These are phyloP conservation scores for Fraxinus cuspidata DNA, from an alignment of 257 asterid species.

Conservation along the genomic window DNA sequence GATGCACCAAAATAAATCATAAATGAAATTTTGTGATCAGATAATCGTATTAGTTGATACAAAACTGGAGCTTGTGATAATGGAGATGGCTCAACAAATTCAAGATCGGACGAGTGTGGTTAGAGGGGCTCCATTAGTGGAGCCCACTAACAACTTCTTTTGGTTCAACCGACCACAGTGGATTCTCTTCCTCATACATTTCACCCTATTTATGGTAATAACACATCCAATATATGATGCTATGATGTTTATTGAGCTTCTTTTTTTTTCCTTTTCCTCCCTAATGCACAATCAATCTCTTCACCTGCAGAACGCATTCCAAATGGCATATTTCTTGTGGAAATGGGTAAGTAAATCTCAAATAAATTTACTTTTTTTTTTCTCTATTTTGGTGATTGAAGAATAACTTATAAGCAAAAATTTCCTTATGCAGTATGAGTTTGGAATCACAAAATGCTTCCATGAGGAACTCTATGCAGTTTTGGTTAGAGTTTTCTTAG, in stretches of 20 bases:
- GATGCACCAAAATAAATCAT: background rate
- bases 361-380: background rate
- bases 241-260: background rate
- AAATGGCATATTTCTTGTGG: slow-evolving; percentile 73
- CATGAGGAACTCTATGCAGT: slow-evolving; percentile 50
- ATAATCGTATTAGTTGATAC: slow-evolving; percentile 53
- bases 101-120: slow-evolving; percentile 52
- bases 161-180: slow-evolving; percentile 66
- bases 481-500: slow-evolving; percentile 52
- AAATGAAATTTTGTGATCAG: slow-evolving; percentile 24
- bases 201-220: slow-evolving; percentile 54
- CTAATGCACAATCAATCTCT: background rate
- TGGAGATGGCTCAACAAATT: slow-evolving; percentile 76
- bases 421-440: slow-evolving; percentile 51
- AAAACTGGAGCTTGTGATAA: slow-evolving; percentile 58
- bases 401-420: background rate
- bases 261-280: background rate
- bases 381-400: background rate
- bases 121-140: slow-evolving; percentile 67
- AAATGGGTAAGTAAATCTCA: slow-evolving; percentile 47
- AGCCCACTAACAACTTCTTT: slow-evolving; percentile 59
- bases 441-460: slow-evolving; percentile 55
- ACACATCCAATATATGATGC: too few species aligned
- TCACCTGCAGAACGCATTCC: slow-evolving; percentile 62
- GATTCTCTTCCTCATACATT: slow-evolving; percentile 67